phyloP scores from a whole-genome alignment of 2,329 filamentous ascomycete genomes.

The Cryphonectria radicalis region DNA sequence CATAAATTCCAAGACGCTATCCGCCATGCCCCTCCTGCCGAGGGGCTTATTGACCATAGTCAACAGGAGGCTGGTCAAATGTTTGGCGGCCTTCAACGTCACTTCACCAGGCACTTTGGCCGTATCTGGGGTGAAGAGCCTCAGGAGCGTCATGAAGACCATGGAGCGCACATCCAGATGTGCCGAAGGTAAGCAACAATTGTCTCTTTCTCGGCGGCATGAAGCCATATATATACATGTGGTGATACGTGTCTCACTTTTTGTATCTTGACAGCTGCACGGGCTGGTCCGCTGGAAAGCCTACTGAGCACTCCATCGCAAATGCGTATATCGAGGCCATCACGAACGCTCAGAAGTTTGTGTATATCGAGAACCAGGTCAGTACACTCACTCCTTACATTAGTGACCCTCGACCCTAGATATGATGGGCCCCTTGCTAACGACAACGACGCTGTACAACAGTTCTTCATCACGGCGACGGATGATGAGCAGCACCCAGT shows the following conservation, averaged over 20 bases:
- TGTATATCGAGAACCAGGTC: conserved; percentile 79
- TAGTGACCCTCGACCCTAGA: too few relatives aligned
- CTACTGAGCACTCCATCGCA: conserved; percentile 75
- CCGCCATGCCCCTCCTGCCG: conserved; percentile 33
- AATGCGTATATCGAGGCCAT: conserved; percentile 82
- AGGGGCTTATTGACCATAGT: conserved; percentile 33
- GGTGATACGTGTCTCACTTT: neutral
- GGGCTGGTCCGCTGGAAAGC: conserved; percentile 57
- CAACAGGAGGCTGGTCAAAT: conserved; percentile 31
- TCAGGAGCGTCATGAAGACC: conserved; percentile 32
- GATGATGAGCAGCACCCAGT: conserved; percentile 71
- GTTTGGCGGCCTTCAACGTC: conserved; percentile 37
- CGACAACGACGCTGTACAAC: conserved; percentile 23
- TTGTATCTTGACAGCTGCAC: conserved; percentile 43
- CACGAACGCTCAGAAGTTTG: conserved; percentile 68
- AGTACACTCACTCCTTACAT: neutral
- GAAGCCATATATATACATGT: neutral
- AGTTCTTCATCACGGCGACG: conserved; percentile 89
- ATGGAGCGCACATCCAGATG: conserved; percentile 52
- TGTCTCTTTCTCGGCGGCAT: too few relatives aligned
- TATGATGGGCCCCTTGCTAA: neutral
- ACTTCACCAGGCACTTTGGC: conserved; percentile 44
- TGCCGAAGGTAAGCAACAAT: conserved; percentile 9
- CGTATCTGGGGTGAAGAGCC: conserved; percentile 42
- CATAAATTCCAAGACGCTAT: conserved; percentile 35